Evolutionary conservation across 1,139 yeast species (phyloP).

Genomic region (Arxiozyma heterogenica): DNA sequence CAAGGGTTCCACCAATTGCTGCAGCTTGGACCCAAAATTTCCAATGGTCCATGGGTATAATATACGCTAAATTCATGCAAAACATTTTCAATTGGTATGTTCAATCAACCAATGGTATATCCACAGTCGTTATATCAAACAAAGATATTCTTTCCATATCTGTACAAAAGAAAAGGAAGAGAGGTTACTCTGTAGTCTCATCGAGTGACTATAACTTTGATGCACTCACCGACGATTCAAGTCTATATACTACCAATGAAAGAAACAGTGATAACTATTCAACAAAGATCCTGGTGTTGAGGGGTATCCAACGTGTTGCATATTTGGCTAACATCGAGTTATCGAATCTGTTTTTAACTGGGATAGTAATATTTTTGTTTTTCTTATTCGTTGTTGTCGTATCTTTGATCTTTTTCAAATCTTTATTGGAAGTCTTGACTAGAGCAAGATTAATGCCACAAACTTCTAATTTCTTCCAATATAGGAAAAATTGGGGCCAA

Average conservation of each 20-base stretch:
- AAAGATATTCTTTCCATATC: conserved; percentile 54
- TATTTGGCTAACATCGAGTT: conserved; percentile 77
- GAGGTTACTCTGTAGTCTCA: conserved; percentile 25
- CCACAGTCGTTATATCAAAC: conserved; percentile 62
- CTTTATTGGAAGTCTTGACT: conserved; percentile 59
- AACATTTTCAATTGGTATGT: conserved; percentile 86
- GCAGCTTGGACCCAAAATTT: conserved; percentile 98
- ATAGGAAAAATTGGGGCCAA: conserved; percentile 70
- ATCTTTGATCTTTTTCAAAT: conserved; percentile 59
- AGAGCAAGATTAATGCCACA: conserved; percentile 49
- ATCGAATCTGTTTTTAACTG: conserved; percentile 78
- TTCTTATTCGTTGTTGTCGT: conserved; percentile 66
- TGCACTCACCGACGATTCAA: conserved; percentile 41
- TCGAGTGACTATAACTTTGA: conserved; percentile 37
- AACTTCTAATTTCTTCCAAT: conserved; percentile 58
- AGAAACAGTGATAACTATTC: conserved; percentile 38
- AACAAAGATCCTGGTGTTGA: conserved; percentile 63
- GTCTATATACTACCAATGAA: conserved; percentile 66
- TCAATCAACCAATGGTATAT: conserved; percentile 88
- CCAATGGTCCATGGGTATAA: conserved; percentile 92
- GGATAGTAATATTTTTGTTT: conserved; percentile 72
- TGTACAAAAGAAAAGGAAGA: conserved; percentile 51
- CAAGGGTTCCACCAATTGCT: conserved; percentile 89
- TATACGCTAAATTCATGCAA: conserved; percentile 74
- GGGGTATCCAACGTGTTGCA: conserved; percentile 91